Evolutionary conservation across 306 rosid genomes (phyloP).

Genomic region (Prunus salicina): DNA sequence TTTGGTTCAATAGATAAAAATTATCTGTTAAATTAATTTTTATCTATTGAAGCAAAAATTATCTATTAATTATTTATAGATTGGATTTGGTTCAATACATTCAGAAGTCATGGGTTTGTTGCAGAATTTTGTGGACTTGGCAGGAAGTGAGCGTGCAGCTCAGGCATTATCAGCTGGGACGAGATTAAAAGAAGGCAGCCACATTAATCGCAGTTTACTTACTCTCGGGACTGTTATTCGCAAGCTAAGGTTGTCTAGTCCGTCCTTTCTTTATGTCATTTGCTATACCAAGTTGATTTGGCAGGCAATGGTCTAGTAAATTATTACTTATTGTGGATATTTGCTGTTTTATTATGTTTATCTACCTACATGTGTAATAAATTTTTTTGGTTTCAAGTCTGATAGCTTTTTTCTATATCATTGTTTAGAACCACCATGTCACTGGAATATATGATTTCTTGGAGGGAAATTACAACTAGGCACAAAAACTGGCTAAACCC

Average conservation of each 20-base stretch:
- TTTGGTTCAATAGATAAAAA: constrained; percentile 15
- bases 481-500: not conserved
- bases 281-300: not conserved
- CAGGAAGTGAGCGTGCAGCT: constrained; percentile 99
- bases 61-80: constrained; percentile 10
- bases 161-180: constrained; percentile 89
- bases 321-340: not conserved
- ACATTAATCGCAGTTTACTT: constrained; percentile 95
- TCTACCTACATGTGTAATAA: not conserved
- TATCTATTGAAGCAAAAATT: too few species aligned
- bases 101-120: constrained; percentile 20
- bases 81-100: constrained; percentile 4
- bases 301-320: not conserved
- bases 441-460: not conserved
- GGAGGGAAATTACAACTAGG: not conserved
- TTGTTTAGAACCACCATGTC: not conserved
- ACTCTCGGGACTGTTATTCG: constrained; percentile 95
- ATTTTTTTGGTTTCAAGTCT: not conserved
- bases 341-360: not conserved
- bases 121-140: constrained; percentile 98
- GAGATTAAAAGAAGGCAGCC: constrained; percentile 97
- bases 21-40: not conserved
- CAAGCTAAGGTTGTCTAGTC: constrained; percentile 74
- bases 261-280: constrained; percentile 28
- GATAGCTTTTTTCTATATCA: not conserved